These are phyloP conservation scores for Vitis hybrid DNA, from an alignment of 177 flowering plant species.

Conservation along the genomic window DNA sequence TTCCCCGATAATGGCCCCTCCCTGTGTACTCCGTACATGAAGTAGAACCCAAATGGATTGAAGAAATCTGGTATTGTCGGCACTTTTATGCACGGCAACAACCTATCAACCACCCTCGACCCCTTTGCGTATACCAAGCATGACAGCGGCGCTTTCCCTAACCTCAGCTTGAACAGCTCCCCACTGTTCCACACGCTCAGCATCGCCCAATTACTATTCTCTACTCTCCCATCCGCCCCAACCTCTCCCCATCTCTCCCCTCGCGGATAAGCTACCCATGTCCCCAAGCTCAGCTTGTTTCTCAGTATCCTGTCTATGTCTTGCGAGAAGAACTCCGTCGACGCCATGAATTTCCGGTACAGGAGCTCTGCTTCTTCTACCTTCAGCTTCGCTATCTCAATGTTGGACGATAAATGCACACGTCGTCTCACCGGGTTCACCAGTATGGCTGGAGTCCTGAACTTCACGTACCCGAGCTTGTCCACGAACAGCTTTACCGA, in stretches of 20 bases:
- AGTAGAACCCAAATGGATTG: slow-evolving; percentile 59
- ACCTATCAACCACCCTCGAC: slow-evolving; percentile 28
- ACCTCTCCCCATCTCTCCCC: slow-evolving; percentile 23
- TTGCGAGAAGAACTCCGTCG: slow-evolving; percentile 61
- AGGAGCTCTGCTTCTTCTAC: slow-evolving; percentile 50
- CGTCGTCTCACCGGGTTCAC: slow-evolving; percentile 45
- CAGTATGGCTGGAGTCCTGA: slow-evolving; percentile 50
- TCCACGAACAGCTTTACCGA: slow-evolving; percentile 52
- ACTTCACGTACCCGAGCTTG: slow-evolving; percentile 40
- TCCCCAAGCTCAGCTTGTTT: slow-evolving; percentile 63
- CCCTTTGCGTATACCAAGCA: slow-evolving; percentile 32
- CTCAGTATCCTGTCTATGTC: slow-evolving; percentile 50
- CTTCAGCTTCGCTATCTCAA: slow-evolving; percentile 38
- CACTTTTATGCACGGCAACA: slow-evolving; percentile 44
- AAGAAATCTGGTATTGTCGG: slow-evolving; percentile 48
- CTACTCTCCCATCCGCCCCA: slow-evolving; percentile 11
- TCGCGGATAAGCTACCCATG: slow-evolving; percentile 57
- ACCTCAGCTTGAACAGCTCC: slow-evolving; percentile 54
- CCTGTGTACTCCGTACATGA: slow-evolving; percentile 57
- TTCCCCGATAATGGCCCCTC: slow-evolving; percentile 47
- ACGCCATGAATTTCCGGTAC: slow-evolving; percentile 40
- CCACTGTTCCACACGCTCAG: slow-evolving; percentile 76
- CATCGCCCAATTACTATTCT: slow-evolving; percentile 58
- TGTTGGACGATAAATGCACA: slow-evolving; percentile 13
- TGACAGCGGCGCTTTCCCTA: slow-evolving; percentile 39